Base-by-base conservation (phyloP, 2,329 filamentous ascomycete species). In the Bipolaris zeicola region DNA sequence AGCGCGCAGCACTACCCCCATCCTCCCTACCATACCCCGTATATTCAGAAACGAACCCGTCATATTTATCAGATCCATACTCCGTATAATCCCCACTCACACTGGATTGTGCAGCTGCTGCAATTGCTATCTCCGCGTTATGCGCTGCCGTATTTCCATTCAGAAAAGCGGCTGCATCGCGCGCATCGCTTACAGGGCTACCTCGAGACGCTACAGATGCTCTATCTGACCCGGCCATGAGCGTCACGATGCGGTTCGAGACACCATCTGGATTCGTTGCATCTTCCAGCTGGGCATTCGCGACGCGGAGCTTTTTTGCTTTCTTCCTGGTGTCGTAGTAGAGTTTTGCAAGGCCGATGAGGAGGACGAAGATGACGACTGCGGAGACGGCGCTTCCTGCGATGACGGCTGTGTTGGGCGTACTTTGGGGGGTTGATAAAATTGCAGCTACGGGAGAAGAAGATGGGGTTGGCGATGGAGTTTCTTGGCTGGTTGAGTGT, bases 251-350 rank as follows among this genome's bases (percentile, higher is more conserved):
- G 3, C 61, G 44, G 7, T 31, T 36, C 14, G 50, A 45, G 2
- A 60, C 43, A 1, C 64, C 58, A 1, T 54, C 43, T 0, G 54
- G 58, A 8, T 59, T 57, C 1, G 52, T 43, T 1, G 50, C 51
- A 0, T 57, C 55, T 24, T 44, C 45, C 2, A 57, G 24, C 28
- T 50, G 22, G 3, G 64, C 61, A 8, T 56, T 57, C 16, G 55
- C 52, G 2, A 42, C 46, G 6, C 31, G 59, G 20, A 60, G 55
- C 6, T 28, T 5, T 4, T 52, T 52, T 0, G 57, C 55, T 26
- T 57, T 60, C 43, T 53, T 56, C 24, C 41, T 52, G 1, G 56
- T 51, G 16, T 49, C 39, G 45, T 44, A 58, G 47, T 56, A 57
- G 10, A 51, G 50, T 10, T 47, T 58, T 10, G 49, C 41, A 1